Percentiles rank a stretch among this genome's conserved stretches.
phyloP scores from a whole-genome alignment of 352 stramenopile species.

The Phytophthora kernoviae region DNA sequence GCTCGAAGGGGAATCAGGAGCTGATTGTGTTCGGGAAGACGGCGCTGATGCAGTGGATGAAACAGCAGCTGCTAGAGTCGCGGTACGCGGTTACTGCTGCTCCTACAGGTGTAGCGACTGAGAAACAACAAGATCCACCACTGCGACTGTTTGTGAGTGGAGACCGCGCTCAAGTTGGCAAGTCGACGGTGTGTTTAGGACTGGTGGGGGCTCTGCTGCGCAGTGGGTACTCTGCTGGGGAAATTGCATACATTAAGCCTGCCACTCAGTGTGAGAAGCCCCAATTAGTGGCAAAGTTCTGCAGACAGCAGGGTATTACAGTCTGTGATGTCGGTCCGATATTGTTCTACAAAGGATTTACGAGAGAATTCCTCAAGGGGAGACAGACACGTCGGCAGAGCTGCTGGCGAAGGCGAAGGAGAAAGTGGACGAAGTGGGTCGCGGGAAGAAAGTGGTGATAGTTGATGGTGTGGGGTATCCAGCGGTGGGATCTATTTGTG shows the following conservation, averaged over 20 bases:
- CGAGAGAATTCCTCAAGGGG: slow-evolving; percentile 94
- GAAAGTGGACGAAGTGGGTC: slow-evolving; percentile 89
- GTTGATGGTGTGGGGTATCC: slow-evolving; percentile 98
- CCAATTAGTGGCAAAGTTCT: slow-evolving; percentile 95
- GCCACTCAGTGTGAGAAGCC: slow-evolving; percentile 96
- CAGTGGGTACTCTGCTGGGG: slow-evolving; percentile 56
- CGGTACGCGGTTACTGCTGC: slow-evolving; percentile 12
- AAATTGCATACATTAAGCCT: slow-evolving; percentile 99
- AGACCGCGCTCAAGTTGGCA: slow-evolving; percentile 92
- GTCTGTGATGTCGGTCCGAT: slow-evolving; percentile 93
- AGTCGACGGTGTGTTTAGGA: slow-evolving; percentile 96
- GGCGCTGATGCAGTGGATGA: slow-evolving; percentile 43
- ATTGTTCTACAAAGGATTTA: slow-evolving; percentile 98
- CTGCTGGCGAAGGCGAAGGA: slow-evolving; percentile 84
- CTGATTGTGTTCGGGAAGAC: slow-evolving; percentile 32
- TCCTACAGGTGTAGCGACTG: neutral
- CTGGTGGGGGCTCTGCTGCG: slow-evolving; percentile 90
- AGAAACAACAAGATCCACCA: slow-evolving; percentile 10
- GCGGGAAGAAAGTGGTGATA: slow-evolving; percentile 92
- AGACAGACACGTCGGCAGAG: slow-evolving; percentile 82
- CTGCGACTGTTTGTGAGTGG: slow-evolving; percentile 79
- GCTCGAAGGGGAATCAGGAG: slow-evolving; percentile 15
- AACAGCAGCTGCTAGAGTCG: slow-evolving; percentile 37
- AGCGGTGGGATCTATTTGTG: slow-evolving; percentile 82
- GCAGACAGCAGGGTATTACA: slow-evolving; percentile 84